phyloP scores from a whole-genome alignment of 164 flowering plant species.

The Tetracentron sinense region DNA sequence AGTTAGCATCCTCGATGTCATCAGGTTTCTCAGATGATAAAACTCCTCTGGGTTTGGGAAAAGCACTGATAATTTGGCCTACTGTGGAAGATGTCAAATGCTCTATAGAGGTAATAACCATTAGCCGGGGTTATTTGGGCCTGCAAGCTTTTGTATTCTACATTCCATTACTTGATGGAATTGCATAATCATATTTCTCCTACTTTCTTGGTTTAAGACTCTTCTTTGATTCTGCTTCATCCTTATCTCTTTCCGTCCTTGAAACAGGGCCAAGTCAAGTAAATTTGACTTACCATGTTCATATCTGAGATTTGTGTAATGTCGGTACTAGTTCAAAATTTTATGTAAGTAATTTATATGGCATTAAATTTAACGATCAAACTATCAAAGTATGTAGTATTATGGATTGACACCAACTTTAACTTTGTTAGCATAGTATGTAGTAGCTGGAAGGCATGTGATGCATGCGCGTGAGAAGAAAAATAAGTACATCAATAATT shows the following conservation, averaged over 20 bases:
- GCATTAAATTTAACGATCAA: no score
- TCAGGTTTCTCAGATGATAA: constrained; percentile 70
- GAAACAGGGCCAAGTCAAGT: background rate
- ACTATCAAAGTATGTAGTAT: no score
- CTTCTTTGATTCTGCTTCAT: no score
- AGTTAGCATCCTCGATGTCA: constrained; percentile 81
- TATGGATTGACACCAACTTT: no score
- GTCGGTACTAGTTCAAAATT: no score
- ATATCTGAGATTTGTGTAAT: no score
- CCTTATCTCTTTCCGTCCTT: background rate
- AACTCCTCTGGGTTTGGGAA: constrained; percentile 76
- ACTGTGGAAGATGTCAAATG: constrained; percentile 95
- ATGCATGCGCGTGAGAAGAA: no score
- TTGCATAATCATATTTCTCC: background rate
- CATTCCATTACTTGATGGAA: background rate
- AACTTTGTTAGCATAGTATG: no score
- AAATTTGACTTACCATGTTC: background rate
- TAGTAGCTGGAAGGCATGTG: no score
- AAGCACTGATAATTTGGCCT: constrained; percentile 87
- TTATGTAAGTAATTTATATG: no score
- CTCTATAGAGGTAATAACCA: constrained; percentile 85
- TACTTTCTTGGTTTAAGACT: background rate
- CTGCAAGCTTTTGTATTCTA: background rate
- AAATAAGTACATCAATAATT: no score
- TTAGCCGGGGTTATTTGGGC: background rate